A percentile compares a stretch with the other conserved stretches of the same genome.
phyloP scores from a whole-genome alignment of 371 early-diverging fungal genomes.

The Circinella minor region DNA sequence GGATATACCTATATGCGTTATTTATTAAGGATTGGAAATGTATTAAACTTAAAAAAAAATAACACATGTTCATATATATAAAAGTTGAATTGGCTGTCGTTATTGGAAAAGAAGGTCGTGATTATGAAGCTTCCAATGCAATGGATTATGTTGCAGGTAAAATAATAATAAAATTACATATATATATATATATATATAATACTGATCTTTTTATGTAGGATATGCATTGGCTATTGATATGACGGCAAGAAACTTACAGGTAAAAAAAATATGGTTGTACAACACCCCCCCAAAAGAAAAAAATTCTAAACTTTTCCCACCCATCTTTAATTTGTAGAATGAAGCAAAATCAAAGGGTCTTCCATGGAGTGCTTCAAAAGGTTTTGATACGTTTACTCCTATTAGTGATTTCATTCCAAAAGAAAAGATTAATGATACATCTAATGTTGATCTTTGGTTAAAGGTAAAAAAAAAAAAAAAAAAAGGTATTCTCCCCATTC shows the following conservation, averaged over 20 bases:
- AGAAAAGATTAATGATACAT: constrained; percentile 68
- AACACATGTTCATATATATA: not conserved
- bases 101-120: constrained; percentile 84
- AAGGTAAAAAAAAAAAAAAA: constrained; percentile 52
- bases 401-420: constrained; percentile 87
- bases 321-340: constrained; percentile 47
- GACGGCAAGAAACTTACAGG: constrained; percentile 90
- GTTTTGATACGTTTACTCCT: constrained; percentile 95
- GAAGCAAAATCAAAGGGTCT: constrained; percentile 83
- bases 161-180: not conserved
- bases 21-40: no score
- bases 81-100: constrained; percentile 91
- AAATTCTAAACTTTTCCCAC: not conserved
- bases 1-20: no score
- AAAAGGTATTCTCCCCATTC: not conserved
- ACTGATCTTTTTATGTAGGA: constrained; percentile 43
- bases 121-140: constrained; percentile 71
- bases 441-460: constrained; percentile 80
- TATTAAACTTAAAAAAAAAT: no score
- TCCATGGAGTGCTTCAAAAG: constrained; percentile 95
- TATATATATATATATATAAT: not conserved
- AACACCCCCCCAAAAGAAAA: no score
- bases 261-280: constrained; percentile 10
- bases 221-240: constrained; percentile 92
- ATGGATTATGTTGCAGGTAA: constrained; percentile 69